Percentiles rank a stretch among this genome's conserved stretches.
phyloP scores from a whole-genome alignment of 164 flowering plant genomes.

The Protea cynaroides region DNA sequence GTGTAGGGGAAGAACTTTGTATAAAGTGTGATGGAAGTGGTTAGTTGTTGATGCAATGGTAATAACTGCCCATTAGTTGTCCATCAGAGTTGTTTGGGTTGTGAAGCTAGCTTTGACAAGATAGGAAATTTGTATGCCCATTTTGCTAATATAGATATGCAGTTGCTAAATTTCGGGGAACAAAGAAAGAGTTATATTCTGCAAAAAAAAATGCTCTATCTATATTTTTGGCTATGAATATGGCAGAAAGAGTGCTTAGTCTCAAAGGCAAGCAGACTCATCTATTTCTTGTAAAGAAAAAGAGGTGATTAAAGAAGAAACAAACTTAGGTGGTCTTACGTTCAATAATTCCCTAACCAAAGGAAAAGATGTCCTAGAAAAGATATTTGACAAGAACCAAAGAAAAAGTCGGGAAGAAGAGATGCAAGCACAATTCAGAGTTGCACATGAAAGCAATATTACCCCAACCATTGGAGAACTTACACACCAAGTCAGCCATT shows the following conservation, averaged over 20 bases:
- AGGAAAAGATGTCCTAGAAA: background rate
- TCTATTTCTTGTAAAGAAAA: background rate
- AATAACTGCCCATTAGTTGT: constrained; percentile 34
- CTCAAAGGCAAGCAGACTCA: background rate
- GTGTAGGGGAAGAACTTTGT: constrained; percentile 26
- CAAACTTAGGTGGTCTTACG: background rate
- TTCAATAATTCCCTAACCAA: background rate
- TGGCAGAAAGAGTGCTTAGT: background rate
- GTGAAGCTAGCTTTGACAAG: constrained; percentile 30
- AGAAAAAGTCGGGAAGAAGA: too few species aligned
- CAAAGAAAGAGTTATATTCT: constrained; percentile 22
- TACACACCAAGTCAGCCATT: background rate
- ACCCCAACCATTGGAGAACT: background rate
- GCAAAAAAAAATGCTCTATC: constrained; percentile 29
- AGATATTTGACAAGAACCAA: too few species aligned
- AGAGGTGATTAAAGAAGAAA: background rate
- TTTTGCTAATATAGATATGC: constrained; percentile 32
- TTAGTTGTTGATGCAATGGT: constrained; percentile 32
- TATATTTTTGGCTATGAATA: constrained; percentile 18
- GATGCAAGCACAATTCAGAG: background rate
- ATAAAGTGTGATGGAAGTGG: constrained; percentile 31
- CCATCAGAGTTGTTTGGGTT: constrained; percentile 38
- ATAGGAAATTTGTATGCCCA: constrained; percentile 45
- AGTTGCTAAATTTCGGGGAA: constrained; percentile 8
- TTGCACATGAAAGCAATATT: background rate